Evolutionary conservation across 2,329 filamentous ascomycete species (phyloP).

Genomic region (Penicillium sp.): DNA sequence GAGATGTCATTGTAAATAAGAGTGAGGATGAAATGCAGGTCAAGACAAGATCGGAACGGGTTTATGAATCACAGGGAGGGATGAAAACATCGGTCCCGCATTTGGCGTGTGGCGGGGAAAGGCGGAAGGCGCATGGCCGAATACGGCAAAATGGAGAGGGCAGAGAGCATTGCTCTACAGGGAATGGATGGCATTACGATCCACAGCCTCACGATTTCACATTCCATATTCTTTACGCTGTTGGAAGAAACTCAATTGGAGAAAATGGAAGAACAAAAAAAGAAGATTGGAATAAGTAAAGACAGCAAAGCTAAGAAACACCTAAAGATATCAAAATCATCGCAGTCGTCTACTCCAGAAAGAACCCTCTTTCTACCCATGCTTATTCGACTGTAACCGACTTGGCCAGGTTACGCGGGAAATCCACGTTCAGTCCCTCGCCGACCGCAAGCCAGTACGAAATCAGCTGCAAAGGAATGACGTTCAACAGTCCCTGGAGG

Average conservation of each 20-base stretch:
- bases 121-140: conserved; percentile 19
- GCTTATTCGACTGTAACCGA: conserved; percentile 95
- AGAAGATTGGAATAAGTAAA: conserved; percentile 11
- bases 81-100: conserved; percentile 21
- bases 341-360: conserved; percentile 27
- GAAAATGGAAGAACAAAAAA: conserved; percentile 3
- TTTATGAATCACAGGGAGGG: conserved; percentile 7
- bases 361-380: neutral
- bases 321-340: conserved; percentile 32
- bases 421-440: conserved; percentile 96
- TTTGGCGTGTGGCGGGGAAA: conserved; percentile 22
- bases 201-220: too few relatives aligned
- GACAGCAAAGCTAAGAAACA: conserved; percentile 18
- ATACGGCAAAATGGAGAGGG: conserved; percentile 17
- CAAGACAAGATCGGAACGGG: neutral
- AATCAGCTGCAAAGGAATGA: conserved; percentile 96
- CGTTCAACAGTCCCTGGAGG: conserved; percentile 95
- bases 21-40: neutral
- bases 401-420: conserved; percentile 98
- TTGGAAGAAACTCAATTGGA: neutral
- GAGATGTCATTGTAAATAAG: conserved; percentile 49
- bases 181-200: too few relatives aligned
- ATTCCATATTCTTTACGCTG: too few relatives aligned
- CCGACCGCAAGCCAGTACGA: conserved; percentile 98
- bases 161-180: neutral